Evolutionary conservation across 2,329 filamentous ascomycete genomes (phyloP), one percentile per base, ranked within the genome.

Genomic region (Pseudogymnoascus sp.): DNA sequence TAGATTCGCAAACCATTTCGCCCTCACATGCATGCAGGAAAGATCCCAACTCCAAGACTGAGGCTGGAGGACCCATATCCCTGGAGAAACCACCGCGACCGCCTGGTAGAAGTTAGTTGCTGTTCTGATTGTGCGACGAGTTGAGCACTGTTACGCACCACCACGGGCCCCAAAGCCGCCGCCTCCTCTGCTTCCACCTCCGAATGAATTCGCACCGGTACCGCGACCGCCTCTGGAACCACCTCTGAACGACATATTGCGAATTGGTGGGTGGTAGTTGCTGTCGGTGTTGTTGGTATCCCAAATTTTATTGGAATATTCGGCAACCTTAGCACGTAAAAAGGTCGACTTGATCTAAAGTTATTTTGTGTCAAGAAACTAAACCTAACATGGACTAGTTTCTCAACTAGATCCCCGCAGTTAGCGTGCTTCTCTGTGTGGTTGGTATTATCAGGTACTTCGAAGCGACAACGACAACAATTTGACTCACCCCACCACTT

Each of bases 11-110:
- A 71, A 99, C 89, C 84, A 99, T 95, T 79, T 99, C 95, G 76
- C 93, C 93, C 79, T 99, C 95, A 80, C 90, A 93, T 65, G 92
- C 87, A 80, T 99, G 95, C 75, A 97, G 79, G 78, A 97, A 96
- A 69, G 85, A 86, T 77, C 95, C 95, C 89, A 99, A 91, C 80
- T 97, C 95, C 71, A 86, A 74, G 62, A 88, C 84, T 64, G 80
- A 76, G 64, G 83, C 82, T 66, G 86, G 86, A 66, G 86, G 86
- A 60, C 86, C 86, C 72, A 82, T 84, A 65, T 85, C 83, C 67
- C 77, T 74, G 67, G 84, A 81, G 73, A 82, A 86, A 65, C 84
- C 84, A 74, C 84, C 84, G 67, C 85, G 83, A 67, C 83, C 83
- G 83, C 74, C 73, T 71, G 67, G 64, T 64, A 65, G 51, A 68